Conservation (phyloP, 2,329 filamentous ascomycete species). For the Fusarium sp. region DNA sequence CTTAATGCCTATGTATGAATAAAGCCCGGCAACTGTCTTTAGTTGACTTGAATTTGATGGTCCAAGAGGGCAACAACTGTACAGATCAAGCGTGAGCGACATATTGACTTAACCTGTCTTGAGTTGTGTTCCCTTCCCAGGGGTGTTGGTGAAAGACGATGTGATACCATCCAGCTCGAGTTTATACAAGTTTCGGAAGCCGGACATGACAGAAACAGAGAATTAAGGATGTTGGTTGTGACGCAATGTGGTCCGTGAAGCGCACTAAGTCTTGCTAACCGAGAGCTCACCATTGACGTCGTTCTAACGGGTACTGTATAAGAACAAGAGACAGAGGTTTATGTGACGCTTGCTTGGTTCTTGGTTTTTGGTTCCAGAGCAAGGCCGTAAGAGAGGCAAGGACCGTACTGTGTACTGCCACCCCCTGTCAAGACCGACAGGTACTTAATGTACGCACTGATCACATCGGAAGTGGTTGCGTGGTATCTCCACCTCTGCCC, state of each 20-base stretch:
- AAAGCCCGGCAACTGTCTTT: conserved; percentile 3
- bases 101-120: conserved; percentile 11
- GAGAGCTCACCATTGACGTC: not conserved
- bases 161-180: conserved; percentile 14
- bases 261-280: not conserved
- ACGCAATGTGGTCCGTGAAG: conserved; percentile 17
- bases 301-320: not conserved
- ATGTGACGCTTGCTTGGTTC: not conserved
- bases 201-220: not conserved
- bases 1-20: conserved; percentile 8
- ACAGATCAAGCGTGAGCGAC: not conserved
- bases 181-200: conserved; percentile 12
- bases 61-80: not conserved
- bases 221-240: not conserved
- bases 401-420: conserved; percentile 22
- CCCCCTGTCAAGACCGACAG: conserved; percentile 23
- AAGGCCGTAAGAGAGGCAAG: conserved; percentile 1
- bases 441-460: conserved; percentile 42
- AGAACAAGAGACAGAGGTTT: not conserved
- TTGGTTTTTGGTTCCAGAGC: conserved; percentile 7
- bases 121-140: conserved; percentile 5
- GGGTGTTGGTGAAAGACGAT: conserved; percentile 7
- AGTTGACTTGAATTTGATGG: not conserved
- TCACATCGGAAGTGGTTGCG: conserved; percentile 48
- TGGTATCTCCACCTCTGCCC: conserved; percentile 28